These are phyloP conservation scores for Goffeauzyma gilvescens DNA, from an alignment of 768 basidiomycete species.

Conservation along the genomic window DNA sequence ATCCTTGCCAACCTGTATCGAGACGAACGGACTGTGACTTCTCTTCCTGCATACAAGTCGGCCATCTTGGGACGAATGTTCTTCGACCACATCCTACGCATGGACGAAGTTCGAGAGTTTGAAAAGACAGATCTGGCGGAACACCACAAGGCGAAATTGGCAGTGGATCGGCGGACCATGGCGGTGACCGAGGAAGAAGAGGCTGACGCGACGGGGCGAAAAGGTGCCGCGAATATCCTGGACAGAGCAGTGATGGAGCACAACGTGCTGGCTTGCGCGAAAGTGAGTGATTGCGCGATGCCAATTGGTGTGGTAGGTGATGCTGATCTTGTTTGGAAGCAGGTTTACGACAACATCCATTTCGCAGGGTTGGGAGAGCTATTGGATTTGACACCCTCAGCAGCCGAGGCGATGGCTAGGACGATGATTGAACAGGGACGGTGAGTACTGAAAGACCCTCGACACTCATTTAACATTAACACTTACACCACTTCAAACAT, in stretches of 20 bases:
- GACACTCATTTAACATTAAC: too few relatives aligned
- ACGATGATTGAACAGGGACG: constrained; percentile 93
- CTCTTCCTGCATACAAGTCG: constrained; percentile 33
- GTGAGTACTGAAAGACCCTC: constrained; percentile 10
- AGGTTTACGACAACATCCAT: constrained; percentile 85
- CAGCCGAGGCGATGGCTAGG: constrained; percentile 90
- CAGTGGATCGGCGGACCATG: constrained; percentile 38
- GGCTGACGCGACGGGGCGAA: constrained; percentile 46
- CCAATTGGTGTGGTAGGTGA: neutral
- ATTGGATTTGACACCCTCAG: constrained; percentile 70
- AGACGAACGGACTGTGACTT: constrained; percentile 55
- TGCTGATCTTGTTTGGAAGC: neutral
- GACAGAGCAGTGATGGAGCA: constrained; percentile 98
- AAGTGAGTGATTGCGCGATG: constrained; percentile 34
- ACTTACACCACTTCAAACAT: neutral
- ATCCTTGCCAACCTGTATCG: constrained; percentile 79
- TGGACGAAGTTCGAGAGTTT: constrained; percentile 74
- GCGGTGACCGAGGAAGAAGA: constrained; percentile 37
- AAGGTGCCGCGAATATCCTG: constrained; percentile 83
- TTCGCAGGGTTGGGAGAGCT: constrained; percentile 82
- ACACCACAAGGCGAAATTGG: constrained; percentile 79
- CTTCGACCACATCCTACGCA: constrained; percentile 84
- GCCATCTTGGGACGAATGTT: constrained; percentile 96
- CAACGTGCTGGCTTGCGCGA: constrained; percentile 86
- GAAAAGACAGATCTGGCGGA: constrained; percentile 57